Conservation (phyloP, 148 eudicot species). For the Polygonum maritimum region DNA sequence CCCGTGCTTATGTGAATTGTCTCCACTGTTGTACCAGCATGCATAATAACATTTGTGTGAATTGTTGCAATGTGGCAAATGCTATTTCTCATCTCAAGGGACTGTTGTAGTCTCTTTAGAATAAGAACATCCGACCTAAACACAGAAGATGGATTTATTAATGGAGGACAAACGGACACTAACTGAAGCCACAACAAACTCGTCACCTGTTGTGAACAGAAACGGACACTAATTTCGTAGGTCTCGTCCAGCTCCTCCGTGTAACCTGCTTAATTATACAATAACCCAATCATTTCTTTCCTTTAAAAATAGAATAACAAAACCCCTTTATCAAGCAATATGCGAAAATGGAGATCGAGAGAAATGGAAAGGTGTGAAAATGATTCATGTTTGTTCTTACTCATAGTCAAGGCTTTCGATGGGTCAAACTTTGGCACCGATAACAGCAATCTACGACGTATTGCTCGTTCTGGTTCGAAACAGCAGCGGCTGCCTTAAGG, state of each 20-base stretch:
- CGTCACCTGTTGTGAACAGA: no score
- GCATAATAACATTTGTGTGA: slow-evolving; percentile 95
- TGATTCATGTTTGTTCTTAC: no score
- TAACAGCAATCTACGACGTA: slow-evolving; percentile 58
- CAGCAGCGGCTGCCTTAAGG: slow-evolving; percentile 37
- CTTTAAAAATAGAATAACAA: no score
- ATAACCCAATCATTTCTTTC: no score
- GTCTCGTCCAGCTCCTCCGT: no score
- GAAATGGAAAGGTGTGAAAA: no score
- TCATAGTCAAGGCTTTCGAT: slow-evolving; percentile 75
- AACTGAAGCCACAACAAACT: neutral
- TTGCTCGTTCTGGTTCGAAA: slow-evolving; percentile 33
- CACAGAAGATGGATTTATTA: neutral
- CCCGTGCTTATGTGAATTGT: no score
- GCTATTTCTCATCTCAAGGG: slow-evolving; percentile 93
- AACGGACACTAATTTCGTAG: no score
- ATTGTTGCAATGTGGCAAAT: slow-evolving; percentile 98
- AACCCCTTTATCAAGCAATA: no score
- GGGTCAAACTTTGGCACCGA: slow-evolving; percentile 52
- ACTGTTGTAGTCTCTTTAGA: slow-evolving; percentile 85
- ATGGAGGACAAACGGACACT: neutral
- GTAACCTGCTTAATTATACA: no score
- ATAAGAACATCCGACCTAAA: slow-evolving; percentile 88
- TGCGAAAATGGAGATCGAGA: no score
- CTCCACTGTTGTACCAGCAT: slow-evolving; percentile 98